A percentile compares a stretch with the other conserved stretches of the same genome.
These are phyloP conservation scores for Lignosus rhinocerotis DNA, from an alignment of 1,284 basidiomycete species.

Conservation along the genomic window DNA sequence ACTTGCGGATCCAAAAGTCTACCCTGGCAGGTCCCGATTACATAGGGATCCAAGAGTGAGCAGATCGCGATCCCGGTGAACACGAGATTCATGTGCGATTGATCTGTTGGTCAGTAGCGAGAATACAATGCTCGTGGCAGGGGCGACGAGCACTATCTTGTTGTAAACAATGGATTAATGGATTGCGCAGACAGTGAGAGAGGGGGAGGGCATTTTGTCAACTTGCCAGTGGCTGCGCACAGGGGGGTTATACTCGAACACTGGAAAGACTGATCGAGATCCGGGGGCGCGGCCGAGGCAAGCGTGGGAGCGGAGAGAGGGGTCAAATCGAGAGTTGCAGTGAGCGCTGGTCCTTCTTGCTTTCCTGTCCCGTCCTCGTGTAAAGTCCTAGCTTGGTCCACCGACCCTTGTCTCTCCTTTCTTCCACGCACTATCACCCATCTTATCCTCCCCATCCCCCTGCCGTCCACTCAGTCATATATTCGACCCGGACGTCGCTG, in stretches of 20 bases:
- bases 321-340: slow-evolving; percentile 1
- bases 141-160: no score
- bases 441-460: neutral
- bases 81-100: no score
- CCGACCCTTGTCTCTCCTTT: slow-evolving; percentile 30
- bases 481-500: neutral
- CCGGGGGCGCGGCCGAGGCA: neutral
- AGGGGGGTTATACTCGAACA: neutral
- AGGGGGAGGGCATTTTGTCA: no score
- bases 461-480: neutral
- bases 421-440: slow-evolving; percentile 1
- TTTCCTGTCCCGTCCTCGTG: slow-evolving; percentile 10
- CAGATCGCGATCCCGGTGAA: no score
- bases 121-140: no score
- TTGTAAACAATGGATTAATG: no score
- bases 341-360: neutral
- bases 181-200: no score
- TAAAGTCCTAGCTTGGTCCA: slow-evolving; percentile 9
- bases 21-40: no score
- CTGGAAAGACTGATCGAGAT: neutral
- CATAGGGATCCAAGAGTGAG: no score
- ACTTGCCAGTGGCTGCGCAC: no score
- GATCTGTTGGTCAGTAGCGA: no score
- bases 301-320: slow-evolving; percentile 9
- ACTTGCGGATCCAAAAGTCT: no score